These are phyloP conservation scores for Pinus taeda DNA, from an alignment of 75 land plant genomes.

Conservation along the genomic window DNA sequence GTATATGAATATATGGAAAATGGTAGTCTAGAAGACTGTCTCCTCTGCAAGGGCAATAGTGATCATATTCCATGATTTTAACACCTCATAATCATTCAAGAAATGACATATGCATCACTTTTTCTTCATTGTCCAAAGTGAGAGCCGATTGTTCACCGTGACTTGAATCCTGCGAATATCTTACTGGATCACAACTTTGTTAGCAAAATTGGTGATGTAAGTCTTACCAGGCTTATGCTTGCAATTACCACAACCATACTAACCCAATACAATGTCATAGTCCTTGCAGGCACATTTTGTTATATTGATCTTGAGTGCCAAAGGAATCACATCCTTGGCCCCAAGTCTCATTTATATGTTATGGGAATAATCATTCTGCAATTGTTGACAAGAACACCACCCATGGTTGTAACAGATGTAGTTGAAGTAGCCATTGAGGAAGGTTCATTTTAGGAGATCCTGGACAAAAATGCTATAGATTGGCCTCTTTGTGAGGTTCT, in stretches of 20 bases:
- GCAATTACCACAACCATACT: too few species aligned
- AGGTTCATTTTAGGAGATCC: constrained; percentile 23
- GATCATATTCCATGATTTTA: not conserved
- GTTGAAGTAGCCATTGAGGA: constrained; percentile 56
- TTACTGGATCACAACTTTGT: constrained; percentile 18
- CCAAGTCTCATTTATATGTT: constrained; percentile 9
- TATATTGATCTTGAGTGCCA: constrained; percentile 85
- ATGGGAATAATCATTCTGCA: too few species aligned
- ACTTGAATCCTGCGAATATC: constrained; percentile 74
- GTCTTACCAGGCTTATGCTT: constrained; percentile 46
- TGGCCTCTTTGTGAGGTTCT: constrained; percentile 50
- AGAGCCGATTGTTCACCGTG: constrained; percentile 63
- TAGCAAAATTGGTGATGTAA: constrained; percentile 65
- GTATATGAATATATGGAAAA: too few species aligned
- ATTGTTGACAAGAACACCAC: constrained; percentile 56
- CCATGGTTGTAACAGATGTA: constrained; percentile 43
- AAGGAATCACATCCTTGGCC: constrained; percentile 54
- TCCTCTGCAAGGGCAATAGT: constrained; percentile 25
- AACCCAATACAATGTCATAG: constrained; percentile 28
- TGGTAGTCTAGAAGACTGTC: too few species aligned
- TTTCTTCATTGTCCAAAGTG: constrained; percentile 65
- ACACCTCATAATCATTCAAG: constrained; percentile 40
- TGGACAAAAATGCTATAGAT: constrained; percentile 34
- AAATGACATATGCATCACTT: constrained; percentile 55
- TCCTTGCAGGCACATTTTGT: constrained; percentile 70